Base-by-base conservation (phyloP, 257 asterid species). In the Solanum arcanum region DNA sequence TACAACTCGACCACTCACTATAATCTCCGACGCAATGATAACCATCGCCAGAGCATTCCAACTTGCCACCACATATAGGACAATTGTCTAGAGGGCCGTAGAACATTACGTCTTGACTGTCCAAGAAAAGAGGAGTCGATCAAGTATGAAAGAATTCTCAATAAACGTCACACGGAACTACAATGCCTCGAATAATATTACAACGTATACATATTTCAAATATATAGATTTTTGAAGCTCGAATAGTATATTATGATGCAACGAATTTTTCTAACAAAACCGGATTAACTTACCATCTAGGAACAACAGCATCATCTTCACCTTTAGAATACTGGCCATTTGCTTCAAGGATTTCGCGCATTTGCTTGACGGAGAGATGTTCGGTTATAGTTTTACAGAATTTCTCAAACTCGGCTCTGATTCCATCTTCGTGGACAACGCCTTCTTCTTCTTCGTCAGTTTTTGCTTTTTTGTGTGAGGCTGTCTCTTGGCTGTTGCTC, bases 21-120 rank as follows among this genome's bases (percentile, higher is more conserved):
- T 92, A 94, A 4, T 86, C 77, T 11, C 98, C 99, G 10, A 7
- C 64, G 86, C 99, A 97, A 11, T 84, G 5, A 89, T 93, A 95
- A 18, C 42, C 25, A 41, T 42, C 18, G 6, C 89, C 89, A 3
- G 92, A 37, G 83, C 83, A 83, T 85, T 86, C 91, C 87, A 97
- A 84, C 1, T 29, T 6, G 29, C 95, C 91, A 12, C 93, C 90
- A 64, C 99, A 97, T 0, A 91, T 70, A 1, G 94, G 94, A 77
- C 99, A 97, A 8, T 87, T 86, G 11, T 84, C 95, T 4, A 93
- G 31, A 0, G 96, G 92, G 78, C 99, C 99, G 21, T 90, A 91
- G 62, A 93, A 97, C 91, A 97, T 25, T 23, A 96, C 90, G 77
- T 96, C 99, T 87, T 94, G 96, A 92, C 99, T 96, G 97, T 64